Evolutionary conservation across 116 monocot species (phyloP).

Genomic region (Thalassia testudinum): DNA sequence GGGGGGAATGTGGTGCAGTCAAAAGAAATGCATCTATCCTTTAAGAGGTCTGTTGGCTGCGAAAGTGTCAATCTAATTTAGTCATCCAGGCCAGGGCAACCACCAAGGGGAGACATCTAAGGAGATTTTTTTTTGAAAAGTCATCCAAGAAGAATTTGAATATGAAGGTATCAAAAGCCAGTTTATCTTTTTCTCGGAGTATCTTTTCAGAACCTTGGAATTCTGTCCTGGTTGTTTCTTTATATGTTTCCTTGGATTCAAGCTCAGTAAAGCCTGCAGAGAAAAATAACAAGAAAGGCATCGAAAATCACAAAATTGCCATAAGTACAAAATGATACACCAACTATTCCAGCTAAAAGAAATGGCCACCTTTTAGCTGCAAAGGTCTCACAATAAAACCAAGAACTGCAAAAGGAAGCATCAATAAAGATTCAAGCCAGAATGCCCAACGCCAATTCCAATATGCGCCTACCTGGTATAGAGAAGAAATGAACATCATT

Average conservation of each 20-base stretch:
- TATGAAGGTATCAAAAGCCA: too few relatives aligned
- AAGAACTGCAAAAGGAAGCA: conserved; percentile 91
- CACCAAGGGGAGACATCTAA: too few relatives aligned
- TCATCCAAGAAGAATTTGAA: too few relatives aligned
- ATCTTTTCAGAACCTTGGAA: too few relatives aligned
- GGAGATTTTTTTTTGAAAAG: too few relatives aligned
- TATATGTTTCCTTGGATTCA: conserved; percentile 9
- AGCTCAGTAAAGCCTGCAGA: conserved; percentile 58
- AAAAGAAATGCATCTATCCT: too few relatives aligned
- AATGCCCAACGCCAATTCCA: conserved; percentile 85
- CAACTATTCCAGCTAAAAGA: too few relatives aligned
- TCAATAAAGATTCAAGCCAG: conserved; percentile 80
- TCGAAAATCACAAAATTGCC: neutral
- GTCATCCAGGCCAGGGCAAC: too few relatives aligned
- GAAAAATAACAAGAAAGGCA: neutral
- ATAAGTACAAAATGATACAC: neutral
- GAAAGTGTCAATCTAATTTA: too few relatives aligned
- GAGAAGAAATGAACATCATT: neutral
- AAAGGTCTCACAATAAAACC: conserved; percentile 77
- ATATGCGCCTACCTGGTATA: conserved; percentile 63
- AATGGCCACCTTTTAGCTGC: conserved; percentile 59
- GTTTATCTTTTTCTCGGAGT: too few relatives aligned
- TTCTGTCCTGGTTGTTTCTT: neutral
- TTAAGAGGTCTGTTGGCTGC: too few relatives aligned
- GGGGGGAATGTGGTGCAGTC: too few relatives aligned